phyloP scores from a whole-genome alignment of 176 grass and related monocot genomes.

The Cenchrus purpureus region DNA sequence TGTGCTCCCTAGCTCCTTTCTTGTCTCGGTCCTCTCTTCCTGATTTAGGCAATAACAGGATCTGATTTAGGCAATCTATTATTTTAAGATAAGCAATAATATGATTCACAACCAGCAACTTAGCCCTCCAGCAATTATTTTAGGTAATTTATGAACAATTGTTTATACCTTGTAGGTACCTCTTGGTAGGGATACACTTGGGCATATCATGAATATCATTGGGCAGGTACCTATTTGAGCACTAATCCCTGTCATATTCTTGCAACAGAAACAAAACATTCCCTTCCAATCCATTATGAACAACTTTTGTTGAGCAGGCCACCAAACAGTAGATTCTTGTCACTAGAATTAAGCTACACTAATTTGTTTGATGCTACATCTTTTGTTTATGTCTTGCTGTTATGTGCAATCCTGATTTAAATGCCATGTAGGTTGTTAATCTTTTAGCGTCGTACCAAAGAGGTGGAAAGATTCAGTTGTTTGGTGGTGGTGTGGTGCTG shows the following conservation, averaged over 20 bases:
- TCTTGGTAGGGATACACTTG: constrained; percentile 91
- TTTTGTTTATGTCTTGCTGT: background rate
- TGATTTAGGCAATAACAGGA: no score
- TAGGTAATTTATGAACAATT: background rate
- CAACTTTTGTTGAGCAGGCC: constrained; percentile 90
- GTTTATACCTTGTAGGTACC: constrained; percentile 55
- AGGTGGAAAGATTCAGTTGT: constrained; percentile 93
- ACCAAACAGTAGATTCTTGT: constrained; percentile 95
- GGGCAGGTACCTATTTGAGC: constrained; percentile 24
- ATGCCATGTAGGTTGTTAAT: constrained; percentile 66
- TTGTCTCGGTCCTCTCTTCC: no score
- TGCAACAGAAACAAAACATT: constrained; percentile 63
- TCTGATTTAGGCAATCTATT: no score
- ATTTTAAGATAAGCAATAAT: no score
- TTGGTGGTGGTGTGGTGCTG: constrained; percentile 70
- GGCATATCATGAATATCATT: constrained; percentile 89
- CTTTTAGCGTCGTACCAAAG: constrained; percentile 94
- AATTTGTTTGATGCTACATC: constrained; percentile 27
- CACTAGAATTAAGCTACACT: constrained; percentile 84
- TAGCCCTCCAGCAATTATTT: no score
- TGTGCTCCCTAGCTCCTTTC: no score
- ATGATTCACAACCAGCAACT: no score
- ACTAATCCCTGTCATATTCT: constrained; percentile 3
- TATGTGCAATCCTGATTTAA: background rate
- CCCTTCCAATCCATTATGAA: constrained; percentile 91